phyloP scores from a whole-genome alignment of 2,329 filamentous ascomycete genomes.

The Scedosporium minutisporum region DNA sequence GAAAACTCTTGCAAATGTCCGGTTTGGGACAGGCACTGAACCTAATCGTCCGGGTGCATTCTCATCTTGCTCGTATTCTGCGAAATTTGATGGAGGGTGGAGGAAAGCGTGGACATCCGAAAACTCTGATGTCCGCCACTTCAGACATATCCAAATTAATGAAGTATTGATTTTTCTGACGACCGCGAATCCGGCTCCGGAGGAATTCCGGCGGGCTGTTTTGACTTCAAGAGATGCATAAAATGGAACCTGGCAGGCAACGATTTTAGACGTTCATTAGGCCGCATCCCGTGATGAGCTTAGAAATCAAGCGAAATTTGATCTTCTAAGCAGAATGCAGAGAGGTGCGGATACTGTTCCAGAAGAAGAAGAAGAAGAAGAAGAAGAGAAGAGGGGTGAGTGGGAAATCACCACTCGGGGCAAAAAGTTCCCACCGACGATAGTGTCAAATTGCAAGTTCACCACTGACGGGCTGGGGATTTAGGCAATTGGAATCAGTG shows the following conservation, averaged over 20 bases:
- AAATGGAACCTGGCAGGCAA: neutral
- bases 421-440: neutral
- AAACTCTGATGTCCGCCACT: too few relatives aligned
- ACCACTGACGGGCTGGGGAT: neutral
- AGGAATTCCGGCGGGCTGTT: too few relatives aligned
- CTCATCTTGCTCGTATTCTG: too few relatives aligned
- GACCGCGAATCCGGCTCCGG: neutral
- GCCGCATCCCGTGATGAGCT: neutral
- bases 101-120: too few relatives aligned
- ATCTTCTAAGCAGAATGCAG: neutral
- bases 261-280: neutral
- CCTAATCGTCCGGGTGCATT: too few relatives aligned
- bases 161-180: neutral
- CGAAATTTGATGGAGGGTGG: too few relatives aligned
- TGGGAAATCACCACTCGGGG: neutral
- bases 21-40: too few relatives aligned
- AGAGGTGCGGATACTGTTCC: neutral
- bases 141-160: too few relatives aligned
- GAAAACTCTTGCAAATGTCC: too few relatives aligned
- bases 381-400: neutral
- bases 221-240: neutral
- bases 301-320: neutral
- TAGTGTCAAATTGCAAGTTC: neutral
- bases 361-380: neutral
- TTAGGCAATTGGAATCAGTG: neutral